phyloP scores from a whole-genome alignment of 768 basidiomycete genomes.

The Lyophyllum semitale region DNA sequence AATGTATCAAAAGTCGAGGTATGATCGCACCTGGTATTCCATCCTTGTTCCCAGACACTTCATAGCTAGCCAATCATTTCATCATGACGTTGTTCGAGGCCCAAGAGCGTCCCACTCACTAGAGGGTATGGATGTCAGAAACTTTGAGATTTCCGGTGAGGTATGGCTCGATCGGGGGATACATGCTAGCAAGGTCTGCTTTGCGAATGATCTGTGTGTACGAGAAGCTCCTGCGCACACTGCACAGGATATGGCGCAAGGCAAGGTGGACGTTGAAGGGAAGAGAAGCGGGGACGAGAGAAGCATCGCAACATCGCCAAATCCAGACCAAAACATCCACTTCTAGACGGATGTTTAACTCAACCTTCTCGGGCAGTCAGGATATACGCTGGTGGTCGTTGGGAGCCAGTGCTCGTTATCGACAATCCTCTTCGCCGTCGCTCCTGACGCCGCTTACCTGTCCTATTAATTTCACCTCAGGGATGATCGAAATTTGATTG shows the following conservation, averaged over 20 bases:
- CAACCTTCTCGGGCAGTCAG: background rate
- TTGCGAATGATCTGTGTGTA: background rate
- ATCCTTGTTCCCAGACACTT: constrained; percentile 75
- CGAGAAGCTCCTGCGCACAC: background rate
- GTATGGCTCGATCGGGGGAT: constrained; percentile 68
- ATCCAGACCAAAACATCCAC: constrained; percentile 3
- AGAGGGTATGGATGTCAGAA: constrained; percentile 71
- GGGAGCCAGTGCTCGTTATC: background rate
- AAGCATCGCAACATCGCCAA: constrained; percentile 10
- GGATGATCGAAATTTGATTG: constrained; percentile 3
- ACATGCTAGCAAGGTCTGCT: constrained; percentile 44
- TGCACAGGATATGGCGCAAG: background rate
- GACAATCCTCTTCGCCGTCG: background rate
- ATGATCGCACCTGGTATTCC: constrained; percentile 65
- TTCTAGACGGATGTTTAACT: background rate
- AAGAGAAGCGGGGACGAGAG: background rate
- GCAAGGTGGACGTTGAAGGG: background rate
- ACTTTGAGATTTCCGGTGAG: constrained; percentile 68
- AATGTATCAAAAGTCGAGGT: background rate
- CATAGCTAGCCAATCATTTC: constrained; percentile 55
- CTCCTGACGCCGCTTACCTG: background rate
- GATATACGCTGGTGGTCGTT: too few species aligned
- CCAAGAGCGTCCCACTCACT: constrained; percentile 43
- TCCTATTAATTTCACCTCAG: background rate
- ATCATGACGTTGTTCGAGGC: background rate